Evolutionary conservation across 768 basidiomycete genomes (phyloP).

Genomic region (Lanmaoa rubissima): DNA sequence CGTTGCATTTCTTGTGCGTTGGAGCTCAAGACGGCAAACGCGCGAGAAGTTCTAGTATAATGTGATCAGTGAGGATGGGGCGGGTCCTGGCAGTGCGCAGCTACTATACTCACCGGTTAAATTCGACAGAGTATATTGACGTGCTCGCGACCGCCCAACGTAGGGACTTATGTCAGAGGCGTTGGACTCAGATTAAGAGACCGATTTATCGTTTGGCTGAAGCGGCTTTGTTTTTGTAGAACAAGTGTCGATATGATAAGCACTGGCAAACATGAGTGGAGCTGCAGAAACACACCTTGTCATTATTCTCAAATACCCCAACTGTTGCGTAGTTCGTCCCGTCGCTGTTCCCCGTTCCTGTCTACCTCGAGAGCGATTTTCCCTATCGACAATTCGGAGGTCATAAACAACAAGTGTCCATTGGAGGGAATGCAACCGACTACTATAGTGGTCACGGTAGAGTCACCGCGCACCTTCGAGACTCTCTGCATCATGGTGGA

Average conservation of each 20-base stretch:
- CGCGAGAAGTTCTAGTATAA: too few relatives aligned
- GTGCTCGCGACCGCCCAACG: too few relatives aligned
- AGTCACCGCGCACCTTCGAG: too few relatives aligned
- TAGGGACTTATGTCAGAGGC: too few relatives aligned
- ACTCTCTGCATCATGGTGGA: too few relatives aligned
- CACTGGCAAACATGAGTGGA: too few relatives aligned
- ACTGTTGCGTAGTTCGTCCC: neutral
- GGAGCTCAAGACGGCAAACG: neutral
- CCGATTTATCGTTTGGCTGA: neutral
- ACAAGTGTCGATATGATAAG: neutral
- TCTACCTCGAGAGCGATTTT: neutral
- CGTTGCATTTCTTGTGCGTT: neutral
- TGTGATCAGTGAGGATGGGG: too few relatives aligned
- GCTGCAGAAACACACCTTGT: neutral
- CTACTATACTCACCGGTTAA: neutral
- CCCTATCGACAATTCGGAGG: neutral
- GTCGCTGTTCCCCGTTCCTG: neutral
- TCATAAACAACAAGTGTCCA: neutral
- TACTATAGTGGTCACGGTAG: too few relatives aligned
- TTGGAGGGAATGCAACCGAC: neutral
- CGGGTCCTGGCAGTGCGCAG: too few relatives aligned
- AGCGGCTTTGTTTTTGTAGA: too few relatives aligned
- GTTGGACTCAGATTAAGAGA: neutral
- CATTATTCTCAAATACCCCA: neutral
- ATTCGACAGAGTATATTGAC: neutral